These are phyloP conservation scores for Aspergillus nomiae DNA, from an alignment of 2,329 filamentous ascomycete species.

Conservation along the genomic window DNA sequence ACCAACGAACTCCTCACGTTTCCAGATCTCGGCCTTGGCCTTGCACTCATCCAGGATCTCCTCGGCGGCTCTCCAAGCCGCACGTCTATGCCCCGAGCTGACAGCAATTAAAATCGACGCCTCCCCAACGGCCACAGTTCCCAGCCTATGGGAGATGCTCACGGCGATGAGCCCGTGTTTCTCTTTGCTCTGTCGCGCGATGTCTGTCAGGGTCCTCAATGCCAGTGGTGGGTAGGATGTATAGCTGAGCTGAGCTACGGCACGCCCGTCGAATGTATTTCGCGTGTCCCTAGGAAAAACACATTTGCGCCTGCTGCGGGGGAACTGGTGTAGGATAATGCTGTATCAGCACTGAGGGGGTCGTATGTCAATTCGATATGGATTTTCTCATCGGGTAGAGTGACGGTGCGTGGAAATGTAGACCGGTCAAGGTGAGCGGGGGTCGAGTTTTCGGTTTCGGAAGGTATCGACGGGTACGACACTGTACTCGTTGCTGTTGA, in stretches of 20 bases:
- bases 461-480: neutral
- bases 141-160: constrained; percentile 80
- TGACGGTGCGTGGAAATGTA: constrained; percentile 43
- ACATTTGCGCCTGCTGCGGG: constrained; percentile 48
- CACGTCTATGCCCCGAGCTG: constrained; percentile 77
- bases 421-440: constrained; percentile 40
- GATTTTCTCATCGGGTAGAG: constrained; percentile 37
- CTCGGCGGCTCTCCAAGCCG: constrained; percentile 85
- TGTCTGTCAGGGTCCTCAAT: constrained; percentile 42
- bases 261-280: constrained; percentile 43
- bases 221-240: constrained; percentile 46
- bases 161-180: constrained; percentile 69
- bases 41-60: constrained; percentile 88
- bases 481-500: neutral
- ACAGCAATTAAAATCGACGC: constrained; percentile 92
- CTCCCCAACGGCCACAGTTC: constrained; percentile 81
- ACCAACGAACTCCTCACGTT: constrained; percentile 83
- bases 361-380: constrained; percentile 46
- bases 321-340: constrained; percentile 41
- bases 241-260: constrained; percentile 49
- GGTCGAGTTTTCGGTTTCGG: constrained; percentile 2
- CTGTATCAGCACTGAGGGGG: constrained; percentile 37
- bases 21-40: constrained; percentile 90
- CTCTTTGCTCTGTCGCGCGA: constrained; percentile 50
- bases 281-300: constrained; percentile 51